Conservation (phyloP, 2,329 filamentous ascomycete species). For the Fusarium coicis region DNA sequence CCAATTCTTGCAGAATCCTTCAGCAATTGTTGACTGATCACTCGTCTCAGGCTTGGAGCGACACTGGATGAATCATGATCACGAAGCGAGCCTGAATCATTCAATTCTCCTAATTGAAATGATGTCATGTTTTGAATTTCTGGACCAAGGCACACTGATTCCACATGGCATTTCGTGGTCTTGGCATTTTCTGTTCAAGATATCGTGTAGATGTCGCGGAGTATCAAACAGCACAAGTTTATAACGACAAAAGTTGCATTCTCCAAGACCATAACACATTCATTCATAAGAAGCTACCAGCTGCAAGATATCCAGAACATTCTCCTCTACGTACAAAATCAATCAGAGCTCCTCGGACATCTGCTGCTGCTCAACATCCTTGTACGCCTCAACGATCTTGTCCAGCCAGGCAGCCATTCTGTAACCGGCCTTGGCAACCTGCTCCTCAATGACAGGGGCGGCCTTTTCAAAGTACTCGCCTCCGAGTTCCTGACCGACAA, state of each 20-base stretch:
- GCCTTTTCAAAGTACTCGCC: conserved; percentile 72
- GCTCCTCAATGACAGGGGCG: conserved; percentile 71
- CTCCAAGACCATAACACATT: not conserved
- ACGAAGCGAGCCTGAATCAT: conserved; percentile 9
- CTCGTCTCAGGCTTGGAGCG: conserved; percentile 21
- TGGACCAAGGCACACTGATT: not conserved
- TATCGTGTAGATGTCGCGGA: not conserved
- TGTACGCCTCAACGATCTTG: conserved; percentile 61
- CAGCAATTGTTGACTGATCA: not conserved
- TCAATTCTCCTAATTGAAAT: not conserved
- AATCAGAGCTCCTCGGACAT: conserved; percentile 46
- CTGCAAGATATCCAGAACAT: not conserved
- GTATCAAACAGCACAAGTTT: not conserved
- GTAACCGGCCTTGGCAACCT: conserved; percentile 76
- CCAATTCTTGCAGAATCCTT: not conserved
- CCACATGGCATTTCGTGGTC: not conserved
- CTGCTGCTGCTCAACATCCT: conserved; percentile 37
- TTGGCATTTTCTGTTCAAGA: not conserved
- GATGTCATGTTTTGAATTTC: conserved; percentile 3
- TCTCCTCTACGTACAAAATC: not conserved
- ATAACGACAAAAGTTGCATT: not conserved
- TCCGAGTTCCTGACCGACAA: conserved; percentile 69
- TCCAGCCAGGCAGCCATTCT: conserved; percentile 76
- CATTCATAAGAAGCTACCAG: not conserved
- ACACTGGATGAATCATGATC: conserved; percentile 11